phyloP scores from a whole-genome alignment of 1,284 basidiomycete species.

The Puccinia horiana region DNA sequence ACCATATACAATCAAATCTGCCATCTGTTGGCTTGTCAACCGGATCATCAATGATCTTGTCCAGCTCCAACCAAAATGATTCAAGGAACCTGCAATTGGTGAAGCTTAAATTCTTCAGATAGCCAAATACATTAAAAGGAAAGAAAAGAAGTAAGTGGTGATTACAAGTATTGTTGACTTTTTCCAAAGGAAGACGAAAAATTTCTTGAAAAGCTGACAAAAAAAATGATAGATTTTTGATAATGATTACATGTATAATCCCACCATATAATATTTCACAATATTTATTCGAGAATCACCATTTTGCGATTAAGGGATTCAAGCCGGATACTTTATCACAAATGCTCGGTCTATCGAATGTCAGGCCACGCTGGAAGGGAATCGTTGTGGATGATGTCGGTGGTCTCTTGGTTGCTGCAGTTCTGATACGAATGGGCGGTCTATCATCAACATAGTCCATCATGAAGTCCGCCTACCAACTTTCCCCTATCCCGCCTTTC shows the following conservation, averaged over 20 bases:
- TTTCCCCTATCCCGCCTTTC: conserved; percentile 42
- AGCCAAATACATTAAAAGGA: conserved; percentile 91
- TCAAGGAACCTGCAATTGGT: too few relatives aligned
- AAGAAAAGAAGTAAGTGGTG: conserved; percentile 81
- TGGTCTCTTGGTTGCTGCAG: conserved; percentile 78
- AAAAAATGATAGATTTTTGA: conserved; percentile 69
- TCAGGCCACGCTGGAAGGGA: conserved; percentile 81
- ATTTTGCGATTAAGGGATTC: conserved; percentile 69
- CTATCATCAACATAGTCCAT: conserved; percentile 15
- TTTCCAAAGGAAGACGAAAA: neutral
- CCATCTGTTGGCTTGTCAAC: too few relatives aligned
- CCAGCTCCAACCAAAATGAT: too few relatives aligned
- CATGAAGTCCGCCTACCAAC: conserved; percentile 43
- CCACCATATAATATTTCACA: conserved; percentile 85
- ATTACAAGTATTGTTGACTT: too few relatives aligned
- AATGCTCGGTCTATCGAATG: conserved; percentile 77
- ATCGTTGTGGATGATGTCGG: conserved; percentile 89
- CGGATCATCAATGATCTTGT: too few relatives aligned
- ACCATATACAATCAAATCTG: too few relatives aligned
- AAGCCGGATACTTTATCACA: conserved; percentile 86
- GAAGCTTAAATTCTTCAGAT: too few relatives aligned
- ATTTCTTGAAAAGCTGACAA: neutral
- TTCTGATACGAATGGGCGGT: conserved; percentile 79
- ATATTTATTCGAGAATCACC: conserved; percentile 75
- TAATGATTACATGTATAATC: conserved; percentile 83